Percentiles rank a stretch among this genome's conserved stretches.
Evolutionary conservation across 192 early-diverging fungal species (phyloP).

Genomic region (Umbelopsis vinacea): DNA sequence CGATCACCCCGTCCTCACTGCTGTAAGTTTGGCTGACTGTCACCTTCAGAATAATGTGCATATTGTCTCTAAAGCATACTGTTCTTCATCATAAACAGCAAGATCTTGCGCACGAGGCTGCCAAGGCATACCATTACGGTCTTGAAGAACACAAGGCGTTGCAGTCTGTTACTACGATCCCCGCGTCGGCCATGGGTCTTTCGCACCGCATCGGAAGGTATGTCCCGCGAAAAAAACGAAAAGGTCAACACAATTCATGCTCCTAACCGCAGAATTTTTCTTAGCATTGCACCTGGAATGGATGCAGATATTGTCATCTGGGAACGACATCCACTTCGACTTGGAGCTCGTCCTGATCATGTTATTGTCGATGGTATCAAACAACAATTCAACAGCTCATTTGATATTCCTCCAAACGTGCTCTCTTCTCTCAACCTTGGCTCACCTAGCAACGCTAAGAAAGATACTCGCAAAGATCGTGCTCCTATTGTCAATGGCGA

Average conservation of each 20-base stretch:
- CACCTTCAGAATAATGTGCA: too few species aligned
- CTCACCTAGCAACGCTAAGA: neutral
- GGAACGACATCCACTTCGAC: constrained; percentile 62
- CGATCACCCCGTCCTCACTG: constrained; percentile 68
- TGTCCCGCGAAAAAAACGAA: neutral
- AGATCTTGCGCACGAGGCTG: constrained; percentile 63
- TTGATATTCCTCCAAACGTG: constrained; percentile 44
- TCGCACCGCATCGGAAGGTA: constrained; percentile 56
- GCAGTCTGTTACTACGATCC: constrained; percentile 55
- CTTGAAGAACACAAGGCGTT: constrained; percentile 54
- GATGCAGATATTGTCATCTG: constrained; percentile 75
- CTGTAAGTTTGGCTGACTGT: constrained; percentile 28
- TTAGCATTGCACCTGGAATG: constrained; percentile 47
- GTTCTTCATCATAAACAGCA: constrained; percentile 35
- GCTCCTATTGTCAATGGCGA: neutral
- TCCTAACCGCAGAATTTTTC: neutral
- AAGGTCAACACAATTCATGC: neutral
- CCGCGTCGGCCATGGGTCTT: constrained; percentile 57
- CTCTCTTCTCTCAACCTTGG: neutral
- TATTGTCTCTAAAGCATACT: too few species aligned
- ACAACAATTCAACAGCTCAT: constrained; percentile 46
- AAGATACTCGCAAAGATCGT: neutral
- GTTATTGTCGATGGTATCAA: constrained; percentile 63
- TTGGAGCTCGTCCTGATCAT: constrained; percentile 63
- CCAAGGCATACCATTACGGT: constrained; percentile 66